Percentiles rank a stretch among this genome's conserved stretches.
These are phyloP conservation scores for Daldinia loculata DNA, from an alignment of 495 filamentous ascomycete genomes.

Conservation along the genomic window DNA sequence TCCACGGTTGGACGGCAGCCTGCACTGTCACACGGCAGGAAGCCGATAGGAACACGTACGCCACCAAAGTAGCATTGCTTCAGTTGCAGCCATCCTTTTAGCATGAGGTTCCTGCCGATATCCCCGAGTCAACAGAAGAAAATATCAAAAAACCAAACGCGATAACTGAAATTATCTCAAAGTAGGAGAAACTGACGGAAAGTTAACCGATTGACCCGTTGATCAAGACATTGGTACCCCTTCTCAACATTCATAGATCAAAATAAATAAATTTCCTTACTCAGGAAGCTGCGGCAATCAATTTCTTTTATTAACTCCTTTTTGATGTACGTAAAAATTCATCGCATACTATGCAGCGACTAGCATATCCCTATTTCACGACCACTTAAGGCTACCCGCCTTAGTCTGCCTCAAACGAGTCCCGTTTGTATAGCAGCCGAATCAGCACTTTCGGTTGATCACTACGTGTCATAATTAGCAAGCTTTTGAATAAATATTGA, in stretches of 20 bases:
- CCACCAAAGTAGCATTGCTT: not conserved
- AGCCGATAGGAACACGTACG: slow-evolving; percentile 10
- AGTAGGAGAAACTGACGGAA: too few species aligned
- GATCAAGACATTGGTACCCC: not conserved
- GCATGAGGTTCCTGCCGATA: not conserved
- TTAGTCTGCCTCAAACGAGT: not conserved
- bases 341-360: not conserved
- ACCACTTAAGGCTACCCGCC: not conserved
- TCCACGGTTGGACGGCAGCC: not conserved
- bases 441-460: slow-evolving; percentile 35
- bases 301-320: not conserved
- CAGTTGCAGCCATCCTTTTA: not conserved
- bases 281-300: too few species aligned
- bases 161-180: not conserved
- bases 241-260: not conserved
- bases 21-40: not conserved
- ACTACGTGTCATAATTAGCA: slow-evolving; percentile 20
- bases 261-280: not conserved
- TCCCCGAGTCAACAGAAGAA: too few species aligned
- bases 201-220: not conserved
- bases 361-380: not conserved
- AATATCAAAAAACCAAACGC: not conserved
- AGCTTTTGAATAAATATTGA: not conserved
- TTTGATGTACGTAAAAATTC: not conserved
- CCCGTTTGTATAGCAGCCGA: not conserved